Evolutionary conservation across 257 asterid genomes (phyloP), one percentile per base, ranked within the genome.

Genomic region (Echium plantagineum): DNA sequence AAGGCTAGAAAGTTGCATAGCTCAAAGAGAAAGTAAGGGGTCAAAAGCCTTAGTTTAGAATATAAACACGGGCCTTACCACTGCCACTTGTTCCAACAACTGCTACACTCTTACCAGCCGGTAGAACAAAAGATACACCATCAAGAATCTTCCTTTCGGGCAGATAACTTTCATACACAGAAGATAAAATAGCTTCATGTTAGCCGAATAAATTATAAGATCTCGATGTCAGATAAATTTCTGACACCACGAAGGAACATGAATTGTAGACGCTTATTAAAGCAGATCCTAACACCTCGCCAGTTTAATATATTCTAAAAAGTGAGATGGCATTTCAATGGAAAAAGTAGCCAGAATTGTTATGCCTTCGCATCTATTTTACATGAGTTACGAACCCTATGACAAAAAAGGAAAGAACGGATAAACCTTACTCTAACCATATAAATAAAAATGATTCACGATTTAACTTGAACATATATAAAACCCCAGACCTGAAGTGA

Each of bases 51-150:
- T 58, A 52, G 69, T 42, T 68, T 19, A 60, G 63, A 62, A 55
- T 9, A 28, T 1, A 42, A 10, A 13, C 16, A 42, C 52, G 63
- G 60, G 70, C 73, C 69, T 80, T 84, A 93, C 98, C 98, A 75
- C 97, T 93, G 63, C 98, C 98, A 80, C 98, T 93, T 58, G 98
- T 88, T 71, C 98, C 98, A 68, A 93, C 98, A 61, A 93, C 86
- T 78, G 98, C 98, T 22, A 93, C 95, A 75, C 98, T 93, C 75
- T 81, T 89, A 35, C 98, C 98, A 66, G 98, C 94, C 56, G 98
- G 97, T 66, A 93, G 94, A 61, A 68, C 70, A 69, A 93, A 93
- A 58, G 98, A 88, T 66, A 86, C 70, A 55, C 95, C 98, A 66
- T 93, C 86, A 61, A 93, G 89, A 74, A 93, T 93, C 84, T 88